Conservation (phyloP, 2,329 filamentous ascomycete species). For the Daldinia eschscholtzii region DNA sequence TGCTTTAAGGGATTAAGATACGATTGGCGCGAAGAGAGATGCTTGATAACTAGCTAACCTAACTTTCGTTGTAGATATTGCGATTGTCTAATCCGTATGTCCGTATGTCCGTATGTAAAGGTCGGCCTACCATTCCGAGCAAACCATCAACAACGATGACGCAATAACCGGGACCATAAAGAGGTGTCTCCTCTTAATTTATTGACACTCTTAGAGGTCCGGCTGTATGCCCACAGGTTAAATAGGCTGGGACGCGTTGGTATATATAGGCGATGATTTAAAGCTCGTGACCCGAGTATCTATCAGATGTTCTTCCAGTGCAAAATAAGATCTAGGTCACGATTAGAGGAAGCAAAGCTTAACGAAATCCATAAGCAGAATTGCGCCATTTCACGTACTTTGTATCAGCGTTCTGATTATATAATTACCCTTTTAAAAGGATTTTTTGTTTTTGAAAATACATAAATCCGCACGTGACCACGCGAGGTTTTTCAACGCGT, state of each 20-base stretch:
- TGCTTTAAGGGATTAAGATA: conserved; percentile 29
- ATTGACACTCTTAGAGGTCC: not conserved
- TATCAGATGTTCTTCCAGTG: not conserved
- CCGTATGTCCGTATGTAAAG: not conserved
- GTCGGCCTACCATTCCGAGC: conserved; percentile 7
- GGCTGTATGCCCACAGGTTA: not conserved
- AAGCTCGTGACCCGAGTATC: not conserved
- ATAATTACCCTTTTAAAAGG: not conserved
- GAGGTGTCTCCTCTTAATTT: not conserved
- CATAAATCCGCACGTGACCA: not conserved
- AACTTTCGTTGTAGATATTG: not conserved
- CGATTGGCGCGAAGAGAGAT: conserved; percentile 19
- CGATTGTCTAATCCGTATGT: not conserved
- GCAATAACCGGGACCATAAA: conserved; percentile 8
- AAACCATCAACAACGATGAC: conserved; percentile 14
- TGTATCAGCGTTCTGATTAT: not conserved
- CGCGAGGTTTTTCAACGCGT: not conserved
- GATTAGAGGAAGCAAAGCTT: not conserved
- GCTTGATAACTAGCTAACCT: conserved; percentile 4
- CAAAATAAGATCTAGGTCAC: not conserved
- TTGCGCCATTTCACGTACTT: conserved; percentile 5
- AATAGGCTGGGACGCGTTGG: not conserved
- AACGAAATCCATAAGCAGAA: conserved; percentile 6
- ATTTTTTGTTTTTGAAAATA: not conserved
- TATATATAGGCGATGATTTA: not conserved